Base-by-base conservation (phyloP, 129 eudicot genomes). In the Silybum marianum region DNA sequence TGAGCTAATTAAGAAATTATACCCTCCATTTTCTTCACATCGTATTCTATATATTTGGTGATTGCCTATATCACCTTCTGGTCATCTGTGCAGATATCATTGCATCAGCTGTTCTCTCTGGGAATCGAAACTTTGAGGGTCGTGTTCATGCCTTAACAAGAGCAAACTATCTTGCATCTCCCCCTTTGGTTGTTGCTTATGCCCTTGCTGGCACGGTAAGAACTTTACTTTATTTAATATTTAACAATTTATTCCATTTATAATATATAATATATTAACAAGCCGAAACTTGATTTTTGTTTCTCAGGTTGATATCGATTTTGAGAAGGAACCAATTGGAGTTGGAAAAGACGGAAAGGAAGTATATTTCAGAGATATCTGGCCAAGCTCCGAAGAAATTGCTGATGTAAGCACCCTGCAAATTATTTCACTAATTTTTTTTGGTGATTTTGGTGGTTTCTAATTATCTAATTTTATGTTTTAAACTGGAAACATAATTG, bases 131-230 rank as follows among this genome's bases (percentile, higher is more conserved):
- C 86, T 95, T 95, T 62, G 97, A 95, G 88, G 99, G 99, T 5
- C 95, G 99, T 83, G 98, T 95, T 78, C 99, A 93, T 82, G 85
- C 99, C 26, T 86, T 92, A 86, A 95, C 99, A 62, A 90, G 99
- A 82, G 99, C 99, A 66, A 95, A 95, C 82, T 95, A 95, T 77
- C 99, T 95, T 86, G 99, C 99, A 79, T 95, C 99, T 1, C 99
- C 99, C 69, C 99, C 99, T 72, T 80, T 95, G 69, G 99, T 95
- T 79, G 99, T 95, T 88, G 99, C 99, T 36, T 95, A 95, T 87
- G 98, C 99, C 48, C 98, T 95, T 85, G 99, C 99, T 84, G 99
- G 99, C 87, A 92, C 99, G 71, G 99, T 95, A 89, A 68, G 87
- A 69, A 54, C 69, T 14, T 30, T 9, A 71, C 78, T 51, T 77